Base-by-base conservation (phyloP, 148 eudicot genomes). In the Cornus suecica region DNA sequence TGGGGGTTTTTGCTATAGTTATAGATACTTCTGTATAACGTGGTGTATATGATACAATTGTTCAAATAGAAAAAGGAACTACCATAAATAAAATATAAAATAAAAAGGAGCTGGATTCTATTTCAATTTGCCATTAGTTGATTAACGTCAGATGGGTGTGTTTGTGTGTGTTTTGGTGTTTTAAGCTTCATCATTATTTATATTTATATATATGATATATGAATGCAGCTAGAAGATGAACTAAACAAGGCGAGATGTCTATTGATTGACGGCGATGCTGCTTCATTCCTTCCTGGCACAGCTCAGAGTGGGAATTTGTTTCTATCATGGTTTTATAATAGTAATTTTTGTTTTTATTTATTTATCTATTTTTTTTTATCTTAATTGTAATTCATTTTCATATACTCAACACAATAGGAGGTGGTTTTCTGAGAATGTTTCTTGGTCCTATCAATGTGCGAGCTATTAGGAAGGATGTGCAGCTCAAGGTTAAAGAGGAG, bases 401-500 rank as follows among this genome's bases (percentile, higher is more conserved):
- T 7, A 48, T 16, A 48, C 54, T 11, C 15, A 48, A 48, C 54
- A 48, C 2, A 1, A 14, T 72, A 86, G 88, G 88, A 86, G 88
- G 88, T 42, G 66, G 71, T 15, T 83, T 86, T 72, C 65, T 86
- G 51, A 86, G 62, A 79, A 83, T 73, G 88, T 86, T 86, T 68
- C 70, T 86, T 72, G 88, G 88, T 60, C 88, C 88, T 41, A 80
- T 86, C 60, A 83, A 83, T 79, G 88, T 83, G 69, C 80, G 88
- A 37, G 88, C 86, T 68, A 78, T 75, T 4, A 83, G 84, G 86
- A 86, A 86, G 79, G 88, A 86, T 75, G 84, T 86, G 66, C 86
- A 86, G 78, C 74, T 86, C 83, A 86, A 86, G 77, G 86, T 86
- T 69, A 86, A 86, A 77, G 86, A 86, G 69, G 88, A 86, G 74